phyloP scores from a whole-genome alignment of 257 asterid genomes.

The Leptodermis oblonga region DNA sequence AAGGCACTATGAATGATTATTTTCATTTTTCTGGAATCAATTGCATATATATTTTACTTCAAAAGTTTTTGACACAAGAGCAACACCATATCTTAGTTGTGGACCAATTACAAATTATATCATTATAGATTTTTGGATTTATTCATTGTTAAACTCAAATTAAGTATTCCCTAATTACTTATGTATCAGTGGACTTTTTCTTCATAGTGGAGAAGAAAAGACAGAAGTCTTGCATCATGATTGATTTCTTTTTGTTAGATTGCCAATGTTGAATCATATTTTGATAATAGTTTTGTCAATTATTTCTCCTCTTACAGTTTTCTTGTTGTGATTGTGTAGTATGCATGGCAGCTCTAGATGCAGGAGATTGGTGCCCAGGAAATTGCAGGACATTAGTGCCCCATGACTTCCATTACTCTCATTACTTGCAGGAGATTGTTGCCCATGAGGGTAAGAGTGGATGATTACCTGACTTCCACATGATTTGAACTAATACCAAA shows the following conservation, averaged over 20 bases:
- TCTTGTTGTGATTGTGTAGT: constrained; percentile 42
- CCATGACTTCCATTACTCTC: too few relatives aligned
- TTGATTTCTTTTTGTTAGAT: not conserved
- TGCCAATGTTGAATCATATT: not conserved
- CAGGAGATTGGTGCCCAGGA: too few relatives aligned
- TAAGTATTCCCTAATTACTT: not conserved
- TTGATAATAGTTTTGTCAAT: not conserved
- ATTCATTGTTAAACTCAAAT: not conserved
- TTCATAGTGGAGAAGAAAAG: not conserved
- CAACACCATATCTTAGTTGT: not conserved
- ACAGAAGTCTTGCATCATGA: not conserved
- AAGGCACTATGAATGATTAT: not conserved
- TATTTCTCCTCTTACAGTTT: not conserved
- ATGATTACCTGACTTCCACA: constrained; percentile 39
- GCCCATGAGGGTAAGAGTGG: constrained; percentile 93
- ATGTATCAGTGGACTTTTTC: not conserved
- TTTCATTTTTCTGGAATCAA: not conserved
- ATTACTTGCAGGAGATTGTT: constrained; percentile 83
- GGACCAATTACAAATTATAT: too few relatives aligned
- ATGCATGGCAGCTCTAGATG: constrained; percentile 97
- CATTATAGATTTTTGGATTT: too few relatives aligned
- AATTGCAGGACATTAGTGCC: too few relatives aligned
- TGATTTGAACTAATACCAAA: constrained; percentile 21
- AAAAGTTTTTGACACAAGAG: not conserved
- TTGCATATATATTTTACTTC: not conserved